phyloP scores from a whole-genome alignment of 306 rosid species.

The Lagenaria siceraria region DNA sequence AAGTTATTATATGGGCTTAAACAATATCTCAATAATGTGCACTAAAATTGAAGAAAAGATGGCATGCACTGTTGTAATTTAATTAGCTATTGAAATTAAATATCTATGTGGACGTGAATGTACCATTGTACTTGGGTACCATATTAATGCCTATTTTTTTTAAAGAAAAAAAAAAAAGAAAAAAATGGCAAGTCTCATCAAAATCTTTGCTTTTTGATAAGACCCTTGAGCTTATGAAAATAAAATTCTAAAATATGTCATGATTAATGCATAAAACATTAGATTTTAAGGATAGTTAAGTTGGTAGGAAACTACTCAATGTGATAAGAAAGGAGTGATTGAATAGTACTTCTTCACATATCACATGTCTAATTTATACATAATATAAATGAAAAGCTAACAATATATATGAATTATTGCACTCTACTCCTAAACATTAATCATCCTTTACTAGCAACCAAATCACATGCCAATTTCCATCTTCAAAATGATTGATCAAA shows the following conservation, averaged over 20 bases:
- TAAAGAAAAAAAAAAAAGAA: not conserved
- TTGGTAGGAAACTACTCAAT: constrained; percentile 5
- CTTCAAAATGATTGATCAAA: not conserved
- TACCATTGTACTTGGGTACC: constrained; percentile 1
- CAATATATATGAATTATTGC: not conserved
- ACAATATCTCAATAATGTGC: too few relatives aligned
- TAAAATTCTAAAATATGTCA: not conserved
- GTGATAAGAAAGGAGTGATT: not conserved
- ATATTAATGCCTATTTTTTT: not conserved
- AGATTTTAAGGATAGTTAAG: not conserved
- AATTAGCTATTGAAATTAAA: not conserved
- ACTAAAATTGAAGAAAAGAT: too few relatives aligned
- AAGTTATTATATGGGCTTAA: too few relatives aligned
- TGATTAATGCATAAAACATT: constrained; percentile 1
- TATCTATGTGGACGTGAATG: not conserved
- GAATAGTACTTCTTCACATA: not conserved
- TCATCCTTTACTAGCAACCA: not conserved
- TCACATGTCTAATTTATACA: not conserved
- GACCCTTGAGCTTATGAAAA: not conserved
- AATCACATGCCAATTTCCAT: not conserved
- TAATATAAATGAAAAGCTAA: not conserved
- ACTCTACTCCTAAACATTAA: not conserved
- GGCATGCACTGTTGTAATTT: not conserved
- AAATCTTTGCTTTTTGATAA: not conserved
- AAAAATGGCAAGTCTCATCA: not conserved